phyloP scores from a whole-genome alignment of 2,329 filamentous ascomycete species.

The Hypomyces rosellus region DNA sequence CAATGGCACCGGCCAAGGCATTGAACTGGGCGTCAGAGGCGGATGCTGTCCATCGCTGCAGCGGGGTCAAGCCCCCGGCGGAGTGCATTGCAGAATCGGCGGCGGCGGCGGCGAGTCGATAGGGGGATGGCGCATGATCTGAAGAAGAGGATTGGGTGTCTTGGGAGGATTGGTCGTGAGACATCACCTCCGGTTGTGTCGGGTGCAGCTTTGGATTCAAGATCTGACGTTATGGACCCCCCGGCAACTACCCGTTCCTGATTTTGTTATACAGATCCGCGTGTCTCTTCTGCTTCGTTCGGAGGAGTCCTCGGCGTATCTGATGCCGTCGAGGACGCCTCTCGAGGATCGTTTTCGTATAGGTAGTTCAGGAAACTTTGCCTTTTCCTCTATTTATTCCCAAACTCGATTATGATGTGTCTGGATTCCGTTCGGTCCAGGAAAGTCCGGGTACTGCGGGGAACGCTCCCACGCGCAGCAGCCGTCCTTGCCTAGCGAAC shows the following conservation, averaged over 20 bases:
- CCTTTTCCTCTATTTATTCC: background rate
- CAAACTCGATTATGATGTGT: background rate
- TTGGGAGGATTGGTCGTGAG: slow-evolving; percentile 42
- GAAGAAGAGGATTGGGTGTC: slow-evolving; percentile 24
- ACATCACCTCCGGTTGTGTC: slow-evolving; percentile 35
- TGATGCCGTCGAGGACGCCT: slow-evolving; percentile 7
- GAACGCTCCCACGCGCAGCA: slow-evolving; percentile 53
- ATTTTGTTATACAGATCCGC: background rate
- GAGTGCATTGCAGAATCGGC: slow-evolving; percentile 28
- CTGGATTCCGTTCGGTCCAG: slow-evolving; percentile 14
- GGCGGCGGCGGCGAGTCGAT: slow-evolving; percentile 26
- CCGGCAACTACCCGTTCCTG: background rate
- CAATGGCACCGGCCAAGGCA: slow-evolving; percentile 78
- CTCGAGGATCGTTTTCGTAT: background rate
- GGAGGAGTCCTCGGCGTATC: slow-evolving; percentile 2
- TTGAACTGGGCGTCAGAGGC: slow-evolving; percentile 65
- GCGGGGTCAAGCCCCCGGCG: slow-evolving; percentile 30
- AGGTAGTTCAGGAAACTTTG: background rate
- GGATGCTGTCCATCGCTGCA: slow-evolving; percentile 50
- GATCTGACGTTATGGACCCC: background rate
- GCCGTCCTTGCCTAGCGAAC: slow-evolving; percentile 49
- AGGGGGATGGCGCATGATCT: slow-evolving; percentile 32
- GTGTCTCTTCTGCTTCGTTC: background rate
- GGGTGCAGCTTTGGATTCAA: background rate
- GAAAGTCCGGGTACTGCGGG: slow-evolving; percentile 47